These are phyloP conservation scores for Xylaria sp. DNA, from an alignment of 2,329 filamentous ascomycete genomes.

Conservation along the genomic window DNA sequence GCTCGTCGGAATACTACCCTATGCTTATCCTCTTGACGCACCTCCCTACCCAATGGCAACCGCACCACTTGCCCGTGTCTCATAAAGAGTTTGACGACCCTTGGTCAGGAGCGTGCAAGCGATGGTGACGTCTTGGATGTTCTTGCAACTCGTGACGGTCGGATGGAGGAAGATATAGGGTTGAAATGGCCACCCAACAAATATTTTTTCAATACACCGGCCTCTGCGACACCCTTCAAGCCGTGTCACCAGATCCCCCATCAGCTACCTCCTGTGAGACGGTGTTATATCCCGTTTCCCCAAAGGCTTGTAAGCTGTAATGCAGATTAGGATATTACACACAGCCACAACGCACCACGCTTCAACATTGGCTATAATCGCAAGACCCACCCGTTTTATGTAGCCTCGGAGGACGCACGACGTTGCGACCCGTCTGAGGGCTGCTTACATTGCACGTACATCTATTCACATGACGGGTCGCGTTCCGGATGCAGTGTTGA, in stretches of 20 bases:
- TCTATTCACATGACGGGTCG: neutral
- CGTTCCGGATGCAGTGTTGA: neutral
- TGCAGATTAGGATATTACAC: neutral
- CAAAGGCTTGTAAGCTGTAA: neutral
- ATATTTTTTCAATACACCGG: neutral
- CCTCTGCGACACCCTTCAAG: slow-evolving; percentile 1
- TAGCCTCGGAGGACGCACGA: neutral
- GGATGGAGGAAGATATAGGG: neutral
- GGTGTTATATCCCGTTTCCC: neutral
- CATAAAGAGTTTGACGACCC: neutral
- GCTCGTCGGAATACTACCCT: slow-evolving; percentile 7
- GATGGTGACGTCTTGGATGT: neutral
- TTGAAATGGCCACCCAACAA: slow-evolving; percentile 16
- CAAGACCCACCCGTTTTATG: neutral
- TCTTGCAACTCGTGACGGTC: neutral
- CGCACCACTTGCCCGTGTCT: neutral
- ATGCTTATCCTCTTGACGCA: slow-evolving; percentile 5
- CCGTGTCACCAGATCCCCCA: slow-evolving; percentile 1
- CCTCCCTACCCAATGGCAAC: neutral
- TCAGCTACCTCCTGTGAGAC: neutral
- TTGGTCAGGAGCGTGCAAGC: neutral
- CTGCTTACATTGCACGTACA: neutral
- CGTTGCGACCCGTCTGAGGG: neutral
- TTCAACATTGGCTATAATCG: neutral
- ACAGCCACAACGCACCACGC: neutral